A percentile compares a stretch with the other conserved stretches of the same genome.
phyloP scores from a whole-genome alignment of 352 stramenopile genomes.

The Phytopythium vexans region DNA sequence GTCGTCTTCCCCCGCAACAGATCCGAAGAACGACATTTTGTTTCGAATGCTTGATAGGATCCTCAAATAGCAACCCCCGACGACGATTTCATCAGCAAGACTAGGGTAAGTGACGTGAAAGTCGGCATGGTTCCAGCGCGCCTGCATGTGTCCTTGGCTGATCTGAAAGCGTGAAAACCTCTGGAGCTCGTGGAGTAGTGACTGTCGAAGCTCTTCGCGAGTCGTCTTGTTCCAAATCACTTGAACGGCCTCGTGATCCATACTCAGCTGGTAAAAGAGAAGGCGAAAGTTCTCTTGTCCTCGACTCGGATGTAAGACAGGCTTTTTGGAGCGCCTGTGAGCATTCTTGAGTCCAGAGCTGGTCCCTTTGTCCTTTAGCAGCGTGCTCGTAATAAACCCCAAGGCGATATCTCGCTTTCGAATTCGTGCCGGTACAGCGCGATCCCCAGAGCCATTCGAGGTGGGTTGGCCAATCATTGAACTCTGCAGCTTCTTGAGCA shows the following conservation, averaged over 20 bases:
- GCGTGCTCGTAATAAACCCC: slow-evolving; percentile 34
- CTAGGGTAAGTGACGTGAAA: slow-evolving; percentile 91
- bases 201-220: slow-evolving; percentile 82
- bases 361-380: slow-evolving; percentile 8
- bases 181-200: slow-evolving; percentile 85
- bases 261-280: slow-evolving; percentile 92
- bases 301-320: slow-evolving; percentile 19
- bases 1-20: slow-evolving; percentile 41
- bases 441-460: slow-evolving; percentile 7
- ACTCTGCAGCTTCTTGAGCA: slow-evolving; percentile 61
- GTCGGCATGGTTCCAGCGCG: slow-evolving; percentile 96
- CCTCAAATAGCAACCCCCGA: slow-evolving; percentile 90
- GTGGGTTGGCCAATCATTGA: slow-evolving; percentile 17
- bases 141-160: slow-evolving; percentile 57
- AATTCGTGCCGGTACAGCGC: slow-evolving; percentile 20
- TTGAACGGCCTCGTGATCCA: slow-evolving; percentile 90
- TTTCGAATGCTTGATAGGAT: slow-evolving; percentile 43
- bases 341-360: background rate
- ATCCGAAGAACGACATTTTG: slow-evolving; percentile 49
- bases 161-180: slow-evolving; percentile 74
- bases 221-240: slow-evolving; percentile 94
- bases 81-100: slow-evolving; percentile 80
- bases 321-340: slow-evolving; percentile 14
- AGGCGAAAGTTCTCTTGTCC: slow-evolving; percentile 92
- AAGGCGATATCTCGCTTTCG: slow-evolving; percentile 72